Evolutionary conservation across 2,329 filamentous ascomycete genomes (phyloP), one percentile per base, ranked within the genome.

Genomic region (Fusarium sp.): DNA sequence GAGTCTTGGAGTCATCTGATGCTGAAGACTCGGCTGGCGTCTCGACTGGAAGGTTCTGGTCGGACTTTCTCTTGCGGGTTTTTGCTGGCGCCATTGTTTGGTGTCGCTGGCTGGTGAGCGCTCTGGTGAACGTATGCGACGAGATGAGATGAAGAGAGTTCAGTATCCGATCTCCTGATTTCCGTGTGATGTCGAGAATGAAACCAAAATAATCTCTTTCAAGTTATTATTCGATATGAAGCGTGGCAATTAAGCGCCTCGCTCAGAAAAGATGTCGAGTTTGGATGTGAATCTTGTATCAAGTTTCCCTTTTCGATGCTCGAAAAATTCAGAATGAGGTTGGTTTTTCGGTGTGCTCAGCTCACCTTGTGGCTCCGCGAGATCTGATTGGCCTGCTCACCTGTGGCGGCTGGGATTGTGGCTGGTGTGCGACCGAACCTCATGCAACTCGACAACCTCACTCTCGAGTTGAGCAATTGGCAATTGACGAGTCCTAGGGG

Each of bases 1-100:
- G 74, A 33, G 64, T 72, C 52, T 76, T 76, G 7, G 74, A 60
- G 9, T 75, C 67, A 7, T 77, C 67, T 43, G 72, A 59, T 24
- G 69, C 62, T 1, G 68, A 37, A 60, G 70, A 59, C 4, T 72
- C 67, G 6, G 54, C 43, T 10, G 64, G 16, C 10, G 64, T 7
- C 24, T 78, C 69, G 8, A 65, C 68, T 22, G 69, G 50, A 5
- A 67, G 59, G 16, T 68, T 78, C 56, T 79, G 71, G 11, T 72
- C 64, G 29, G 78, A 75, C 73, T 79, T 83, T 73, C 79, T 80
- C 72, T 81, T 82, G 48, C 79, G 78, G 7, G 79, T 80, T 61
- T 66, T 77, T 22, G 62, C 33, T 37, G 77, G 76, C 29, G 77
- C 71, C 77, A 79, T 79, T 61, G 64, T 73, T 29, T 43, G 65